A percentile compares a stretch with the other conserved stretches of the same genome.
Conservation (phyloP, 106 monocot species). For the Chionographis japonica region DNA sequence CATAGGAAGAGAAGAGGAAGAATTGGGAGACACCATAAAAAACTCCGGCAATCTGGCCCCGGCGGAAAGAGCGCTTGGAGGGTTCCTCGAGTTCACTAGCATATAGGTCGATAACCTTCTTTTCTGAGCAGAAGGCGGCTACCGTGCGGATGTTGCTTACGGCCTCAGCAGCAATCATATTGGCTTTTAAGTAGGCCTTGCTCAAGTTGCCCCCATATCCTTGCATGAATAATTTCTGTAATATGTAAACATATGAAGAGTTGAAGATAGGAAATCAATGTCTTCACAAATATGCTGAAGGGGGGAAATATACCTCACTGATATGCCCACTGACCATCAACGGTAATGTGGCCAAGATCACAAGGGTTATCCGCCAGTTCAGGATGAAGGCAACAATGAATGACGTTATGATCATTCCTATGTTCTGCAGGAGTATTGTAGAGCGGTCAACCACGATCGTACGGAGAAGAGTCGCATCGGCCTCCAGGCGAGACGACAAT, state of each 20-base stretch:
- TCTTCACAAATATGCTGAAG: neutral
- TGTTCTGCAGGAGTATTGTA: constrained; percentile 78
- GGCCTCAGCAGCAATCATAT: constrained; percentile 96
- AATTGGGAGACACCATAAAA: constrained; percentile 92
- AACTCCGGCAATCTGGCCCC: constrained; percentile 75
- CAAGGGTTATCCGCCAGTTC: constrained; percentile 92
- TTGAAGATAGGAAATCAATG: neutral
- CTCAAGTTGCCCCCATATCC: constrained; percentile 80
- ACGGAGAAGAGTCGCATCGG: constrained; percentile 72
- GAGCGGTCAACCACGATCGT: constrained; percentile 90
- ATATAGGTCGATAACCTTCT: constrained; percentile 85
- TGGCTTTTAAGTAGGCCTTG: constrained; percentile 86
- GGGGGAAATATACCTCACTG: constrained; percentile 52
- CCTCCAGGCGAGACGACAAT: constrained; percentile 77
- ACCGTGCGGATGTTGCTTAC: constrained; percentile 95
- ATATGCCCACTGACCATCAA: constrained; percentile 93
- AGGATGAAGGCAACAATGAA: constrained; percentile 83
- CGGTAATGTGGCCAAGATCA: constrained; percentile 82
- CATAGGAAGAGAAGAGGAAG: constrained; percentile 93
- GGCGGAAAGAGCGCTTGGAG: constrained; percentile 55
- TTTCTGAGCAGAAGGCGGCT: constrained; percentile 88
- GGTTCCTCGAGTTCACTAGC: constrained; percentile 67
- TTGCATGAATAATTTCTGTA: constrained; percentile 87
- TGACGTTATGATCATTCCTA: constrained; percentile 91
- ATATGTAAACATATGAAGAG: neutral